Evolutionary conservation across 2,329 filamentous ascomycete genomes (phyloP), one percentile per base, ranked within the genome.

Genomic region (Trichoderma sp.): DNA sequence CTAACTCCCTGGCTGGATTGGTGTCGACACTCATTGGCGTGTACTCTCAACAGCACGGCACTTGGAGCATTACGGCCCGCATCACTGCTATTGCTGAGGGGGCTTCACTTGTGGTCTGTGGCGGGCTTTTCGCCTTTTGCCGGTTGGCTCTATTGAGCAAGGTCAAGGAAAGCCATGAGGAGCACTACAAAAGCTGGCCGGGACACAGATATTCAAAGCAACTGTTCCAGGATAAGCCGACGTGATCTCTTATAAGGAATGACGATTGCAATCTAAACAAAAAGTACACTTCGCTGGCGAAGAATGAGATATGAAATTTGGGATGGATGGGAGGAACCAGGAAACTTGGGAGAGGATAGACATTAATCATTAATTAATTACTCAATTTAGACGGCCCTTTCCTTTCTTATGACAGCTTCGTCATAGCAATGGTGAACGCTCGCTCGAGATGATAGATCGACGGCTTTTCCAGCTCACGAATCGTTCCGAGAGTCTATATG

Each of bases 401-500:
- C 12, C 50, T 9, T 35, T 11, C 11, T 18, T 21, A 35, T 31
- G 27, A 24, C 4, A 21, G n/a, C 4, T 63, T 69, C 56, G 82
- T 74, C 76, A 78, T 27, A 85, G 79, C 35, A 85, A 80, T 11
- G 83, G 79, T 33, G 79, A 78, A 21, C 79, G 77, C 74, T 85
- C 84, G 18, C 75, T 78, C n/a, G 78, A 69, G 14, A 76, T 27
- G n/a, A 67, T 77, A 59, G 76, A 75, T 2, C 77, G 77, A 35
- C 77, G 65, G 14, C 76, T 77, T 60, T 83, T 82, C 82, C 85
- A 85, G 71, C 85, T 84, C 1, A 82, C 79, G 76, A 89, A 38
- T 78, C 84, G 83, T 79, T 87, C 86, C 0, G 85, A 83, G 77
- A 89, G 62, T 77, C 84, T 82, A 81, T 95, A 93, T 0, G 91